Evolutionary conservation across 2,329 filamentous ascomycete species (phyloP).

Genomic region (Fusarium gaditjirri): DNA sequence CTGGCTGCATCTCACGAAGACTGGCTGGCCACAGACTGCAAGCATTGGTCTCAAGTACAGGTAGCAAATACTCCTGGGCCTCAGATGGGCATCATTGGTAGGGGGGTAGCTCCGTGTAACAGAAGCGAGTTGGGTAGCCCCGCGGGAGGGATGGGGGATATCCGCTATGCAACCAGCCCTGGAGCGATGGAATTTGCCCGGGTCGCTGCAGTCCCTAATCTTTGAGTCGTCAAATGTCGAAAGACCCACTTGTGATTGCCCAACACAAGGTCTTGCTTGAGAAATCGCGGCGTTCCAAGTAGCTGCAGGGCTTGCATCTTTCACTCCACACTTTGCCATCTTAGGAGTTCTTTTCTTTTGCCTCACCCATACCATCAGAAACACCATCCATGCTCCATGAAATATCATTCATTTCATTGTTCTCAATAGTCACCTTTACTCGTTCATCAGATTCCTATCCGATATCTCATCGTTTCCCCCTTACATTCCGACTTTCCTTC

Average conservation of each 20-base stretch:
- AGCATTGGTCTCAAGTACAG: too few relatives aligned
- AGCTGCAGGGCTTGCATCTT: neutral
- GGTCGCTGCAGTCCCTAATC: neutral
- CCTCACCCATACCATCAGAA: neutral
- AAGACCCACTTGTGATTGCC: neutral
- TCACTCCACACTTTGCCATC: neutral
- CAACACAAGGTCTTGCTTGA: neutral
- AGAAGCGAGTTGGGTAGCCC: neutral
- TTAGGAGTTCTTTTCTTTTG: neutral
- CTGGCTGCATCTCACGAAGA: neutral
- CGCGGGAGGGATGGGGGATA: neutral
- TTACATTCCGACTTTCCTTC: neutral
- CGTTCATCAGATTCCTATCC: too few relatives aligned
- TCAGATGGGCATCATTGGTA: neutral
- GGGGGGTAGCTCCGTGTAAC: neutral
- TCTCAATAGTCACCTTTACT: neutral
- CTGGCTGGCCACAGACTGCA: neutral
- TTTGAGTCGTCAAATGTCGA: neutral
- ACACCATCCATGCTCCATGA: neutral
- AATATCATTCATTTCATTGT: rapidly evolving
- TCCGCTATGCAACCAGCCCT: neutral
- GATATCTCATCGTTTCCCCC: neutral
- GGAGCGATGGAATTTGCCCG: neutral
- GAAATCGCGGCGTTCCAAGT: neutral
- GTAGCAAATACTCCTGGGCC: too few relatives aligned